Base-by-base conservation (phyloP, 495 filamentous ascomycete genomes). In the Penicillium arizonense region DNA sequence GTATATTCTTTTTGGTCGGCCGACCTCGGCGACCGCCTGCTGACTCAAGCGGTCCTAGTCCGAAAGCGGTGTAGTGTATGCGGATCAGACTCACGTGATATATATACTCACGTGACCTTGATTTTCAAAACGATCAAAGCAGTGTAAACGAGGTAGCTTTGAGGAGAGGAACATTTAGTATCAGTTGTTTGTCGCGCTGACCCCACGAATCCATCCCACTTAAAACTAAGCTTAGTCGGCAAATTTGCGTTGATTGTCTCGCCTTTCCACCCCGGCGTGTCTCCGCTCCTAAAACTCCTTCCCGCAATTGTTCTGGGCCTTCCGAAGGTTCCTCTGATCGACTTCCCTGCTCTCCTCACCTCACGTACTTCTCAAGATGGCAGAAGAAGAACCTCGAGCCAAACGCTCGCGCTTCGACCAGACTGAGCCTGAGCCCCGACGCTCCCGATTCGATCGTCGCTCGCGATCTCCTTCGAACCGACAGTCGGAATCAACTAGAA, bases 331-430 rank as follows among this genome's bases (percentile, higher is more conserved):
- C 26, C 42, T 50, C 55, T 35, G 20, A 35, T 16, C 34, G 18
- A n/a, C 18, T 52, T 36, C 28, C 42, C 36, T 33, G 44, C 28
- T 38, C 16, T 43, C 26, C 24, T 21, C 11, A 26, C n/a, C 18
- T 43, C 33, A 38, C 43, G 39, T 40, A 14, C 30, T 20, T 16
- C 35, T 35, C 49, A 58, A 50, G 47, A 96, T 95, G 90, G 83
- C 86, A 52, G 91, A 95, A 60, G 81, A 90, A 38, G 87, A 90
- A 58, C 80, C 84, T 64, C 87, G 87, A 48, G 73, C 80, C 10
- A 95, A 94, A 77, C 87, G 91, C 43, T 96, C 91, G 42, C 90
- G 91, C 59, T 96, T 96, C 67, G 91, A 96, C 65, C 87, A 93
- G 66, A 91, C 82, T 36, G 90, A 90, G 61, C 84, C 89, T 5